phyloP scores from a whole-genome alignment of 352 stramenopile genomes.

The Pythium aphanidermatum region DNA sequence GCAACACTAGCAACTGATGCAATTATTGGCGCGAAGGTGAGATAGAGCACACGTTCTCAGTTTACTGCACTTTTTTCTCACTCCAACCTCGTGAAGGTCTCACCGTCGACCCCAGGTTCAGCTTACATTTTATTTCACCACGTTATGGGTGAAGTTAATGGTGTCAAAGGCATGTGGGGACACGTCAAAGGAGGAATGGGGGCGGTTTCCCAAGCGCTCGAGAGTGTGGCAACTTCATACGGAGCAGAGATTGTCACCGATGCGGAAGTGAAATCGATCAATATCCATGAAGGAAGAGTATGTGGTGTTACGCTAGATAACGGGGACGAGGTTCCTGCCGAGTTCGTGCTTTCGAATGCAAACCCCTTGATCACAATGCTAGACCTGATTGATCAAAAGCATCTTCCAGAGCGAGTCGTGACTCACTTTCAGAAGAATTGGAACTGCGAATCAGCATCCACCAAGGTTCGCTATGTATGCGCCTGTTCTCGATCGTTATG shows the following conservation, averaged over 20 bases:
- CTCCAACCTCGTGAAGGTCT: slow-evolving; percentile 30
- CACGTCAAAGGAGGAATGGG: slow-evolving; percentile 90
- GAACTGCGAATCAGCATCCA: slow-evolving; percentile 75
- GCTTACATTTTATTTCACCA: slow-evolving; percentile 91
- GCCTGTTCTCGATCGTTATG: not conserved
- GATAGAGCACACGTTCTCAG: not conserved
- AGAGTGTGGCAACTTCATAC: slow-evolving; percentile 45
- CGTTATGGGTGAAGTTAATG: slow-evolving; percentile 90
- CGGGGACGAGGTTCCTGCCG: slow-evolving; percentile 45
- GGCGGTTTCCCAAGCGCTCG: slow-evolving; percentile 60
- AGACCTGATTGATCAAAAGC: slow-evolving; percentile 53
- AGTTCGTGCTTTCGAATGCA: slow-evolving; percentile 74
- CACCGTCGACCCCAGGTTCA: slow-evolving; percentile 77
- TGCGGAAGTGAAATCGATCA: slow-evolving; percentile 57
- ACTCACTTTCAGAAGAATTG: slow-evolving; percentile 75
- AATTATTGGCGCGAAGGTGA: slow-evolving; percentile 86
- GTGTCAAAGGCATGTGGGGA: slow-evolving; percentile 82
- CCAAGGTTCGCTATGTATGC: slow-evolving; percentile 43
- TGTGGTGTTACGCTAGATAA: slow-evolving; percentile 56
- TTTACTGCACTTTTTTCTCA: not conserved
- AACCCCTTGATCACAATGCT: slow-evolving; percentile 81
- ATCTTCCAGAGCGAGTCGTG: slow-evolving; percentile 49
- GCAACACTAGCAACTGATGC: slow-evolving; percentile 89
- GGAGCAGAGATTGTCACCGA: slow-evolving; percentile 73
- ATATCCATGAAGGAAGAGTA: slow-evolving; percentile 34